phyloP scores from a whole-genome alignment of 306 rosid genomes.

The Dalbergia cultrata region DNA sequence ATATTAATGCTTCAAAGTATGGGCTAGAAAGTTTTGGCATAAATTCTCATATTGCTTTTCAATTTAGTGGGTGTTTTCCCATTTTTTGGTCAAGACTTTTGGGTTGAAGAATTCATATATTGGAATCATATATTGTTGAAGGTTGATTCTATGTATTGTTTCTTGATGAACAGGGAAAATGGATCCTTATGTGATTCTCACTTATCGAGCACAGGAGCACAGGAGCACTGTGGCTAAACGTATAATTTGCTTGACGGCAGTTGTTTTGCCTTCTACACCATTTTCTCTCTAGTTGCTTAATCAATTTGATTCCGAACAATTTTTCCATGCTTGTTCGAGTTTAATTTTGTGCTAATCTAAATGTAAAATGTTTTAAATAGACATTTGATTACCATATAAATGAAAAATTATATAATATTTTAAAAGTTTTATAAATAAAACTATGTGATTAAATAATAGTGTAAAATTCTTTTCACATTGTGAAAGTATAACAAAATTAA shows the following conservation, averaged over 20 bases:
- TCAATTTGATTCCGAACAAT: background rate
- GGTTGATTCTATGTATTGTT: background rate
- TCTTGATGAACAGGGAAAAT: conserved; percentile 48
- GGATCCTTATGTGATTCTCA: conserved; percentile 59
- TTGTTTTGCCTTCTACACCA: background rate
- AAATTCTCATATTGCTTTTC: background rate
- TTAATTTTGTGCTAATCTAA: no score
- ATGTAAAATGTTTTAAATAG: no score
- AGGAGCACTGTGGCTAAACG: conserved; percentile 55
- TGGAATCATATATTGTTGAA: background rate
- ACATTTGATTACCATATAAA: no score
- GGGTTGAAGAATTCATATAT: background rate
- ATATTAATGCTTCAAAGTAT: background rate
- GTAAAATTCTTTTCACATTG: no score
- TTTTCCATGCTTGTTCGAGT: background rate
- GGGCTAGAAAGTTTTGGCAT: background rate
- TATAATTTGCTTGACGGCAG: background rate
- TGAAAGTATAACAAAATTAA: no score
- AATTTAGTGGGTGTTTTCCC: background rate
- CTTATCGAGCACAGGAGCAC: conserved; percentile 54
- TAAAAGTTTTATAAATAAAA: no score
- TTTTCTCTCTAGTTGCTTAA: background rate
- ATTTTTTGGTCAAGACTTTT: background rate
- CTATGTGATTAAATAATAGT: no score
- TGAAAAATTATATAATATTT: no score